phyloP scores from a whole-genome alignment of 202 grass and related monocot species.

The Saccharum hybrid region DNA sequence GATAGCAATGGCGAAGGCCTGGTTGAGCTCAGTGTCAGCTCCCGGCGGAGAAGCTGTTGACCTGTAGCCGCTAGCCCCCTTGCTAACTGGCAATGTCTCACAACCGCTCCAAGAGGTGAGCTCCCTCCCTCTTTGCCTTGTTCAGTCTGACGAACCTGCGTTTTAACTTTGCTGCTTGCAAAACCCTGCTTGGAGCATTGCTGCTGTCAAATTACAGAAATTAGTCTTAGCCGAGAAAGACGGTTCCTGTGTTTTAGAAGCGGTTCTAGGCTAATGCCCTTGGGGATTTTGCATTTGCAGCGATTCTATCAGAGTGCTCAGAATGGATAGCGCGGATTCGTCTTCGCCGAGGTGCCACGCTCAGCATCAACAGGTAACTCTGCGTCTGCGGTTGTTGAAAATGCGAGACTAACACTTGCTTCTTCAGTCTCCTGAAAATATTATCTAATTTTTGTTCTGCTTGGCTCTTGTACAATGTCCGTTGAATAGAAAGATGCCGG shows the following conservation, averaged over 20 bases:
- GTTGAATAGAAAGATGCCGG: conserved; percentile 53
- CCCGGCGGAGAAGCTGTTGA: background rate
- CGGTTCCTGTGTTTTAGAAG: conserved; percentile 1
- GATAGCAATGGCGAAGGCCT: conserved; percentile 16
- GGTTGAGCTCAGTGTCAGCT: conserved; percentile 35
- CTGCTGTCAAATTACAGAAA: background rate
- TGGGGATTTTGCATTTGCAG: background rate
- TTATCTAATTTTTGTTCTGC: background rate
- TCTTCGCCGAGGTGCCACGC: conserved; percentile 41
- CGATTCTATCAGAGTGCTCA: conserved; percentile 36
- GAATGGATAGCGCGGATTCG: conserved; percentile 43
- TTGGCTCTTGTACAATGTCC: conserved; percentile 13
- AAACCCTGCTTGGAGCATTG: background rate
- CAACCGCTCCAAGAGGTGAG: conserved; percentile 47
- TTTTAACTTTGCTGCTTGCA: background rate
- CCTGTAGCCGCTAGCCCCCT: conserved; percentile 26
- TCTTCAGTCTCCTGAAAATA: background rate
- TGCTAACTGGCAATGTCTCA: conserved; percentile 32
- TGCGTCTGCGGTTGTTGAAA: background rate
- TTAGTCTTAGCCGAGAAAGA: background rate
- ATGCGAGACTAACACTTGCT: background rate
- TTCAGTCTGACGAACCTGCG: background rate
- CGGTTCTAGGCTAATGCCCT: conserved; percentile 22
- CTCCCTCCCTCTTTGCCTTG: background rate
- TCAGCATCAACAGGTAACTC: conserved; percentile 50